Evolutionary conservation across 176 grass and related monocot genomes (phyloP), one percentile per base, ranked within the genome.

Genomic region (Hordeum marinum): DNA sequence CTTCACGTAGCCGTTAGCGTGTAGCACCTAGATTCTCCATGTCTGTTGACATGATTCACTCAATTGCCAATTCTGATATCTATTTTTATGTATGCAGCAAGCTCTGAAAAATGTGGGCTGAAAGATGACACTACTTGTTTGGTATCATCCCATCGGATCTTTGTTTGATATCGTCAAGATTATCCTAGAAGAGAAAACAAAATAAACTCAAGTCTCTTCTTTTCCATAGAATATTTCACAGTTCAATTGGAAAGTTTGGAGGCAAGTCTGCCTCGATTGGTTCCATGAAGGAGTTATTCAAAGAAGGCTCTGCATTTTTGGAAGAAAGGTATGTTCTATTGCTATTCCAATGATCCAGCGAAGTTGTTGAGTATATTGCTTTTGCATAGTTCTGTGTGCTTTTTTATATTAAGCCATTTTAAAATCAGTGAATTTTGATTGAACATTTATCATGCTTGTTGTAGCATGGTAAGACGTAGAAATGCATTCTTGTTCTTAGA

Each of bases 71-170:
- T 59, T 50, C 45, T 42, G n/a, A 58, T 3, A 34, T 83, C 63
- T 54, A 68, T 80, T 76, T 40, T 29, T 45, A 7, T 72, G 76
- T 24, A 43, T 79, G 72, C 75, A 95, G 91, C 89, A 98, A 95
- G 93, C 96, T 75, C 84, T 98, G 75, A 94, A 94, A 87, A 84
- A 72, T 87, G 93, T 43, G 96, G 96, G 50, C 85, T 98, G 29
- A 98, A 98, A 90, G 96, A 95, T 81, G 96, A 98, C 84, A 98
- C 96, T 26, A 98, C 93, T 83, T 98, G 96, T 77, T 80, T 98
- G 32, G 96, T 98, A 90, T 98, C 52, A 87, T 94, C 75, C 91
- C 96, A 50, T 89, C 93, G 2, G 91, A 88, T 71, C 85, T 90
- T 20, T 24, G 45, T 76, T 80, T 94, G 77, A 80, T 78, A 79